phyloP scores from a whole-genome alignment of 2,329 filamentous ascomycete species.

The Alternaria atra region DNA sequence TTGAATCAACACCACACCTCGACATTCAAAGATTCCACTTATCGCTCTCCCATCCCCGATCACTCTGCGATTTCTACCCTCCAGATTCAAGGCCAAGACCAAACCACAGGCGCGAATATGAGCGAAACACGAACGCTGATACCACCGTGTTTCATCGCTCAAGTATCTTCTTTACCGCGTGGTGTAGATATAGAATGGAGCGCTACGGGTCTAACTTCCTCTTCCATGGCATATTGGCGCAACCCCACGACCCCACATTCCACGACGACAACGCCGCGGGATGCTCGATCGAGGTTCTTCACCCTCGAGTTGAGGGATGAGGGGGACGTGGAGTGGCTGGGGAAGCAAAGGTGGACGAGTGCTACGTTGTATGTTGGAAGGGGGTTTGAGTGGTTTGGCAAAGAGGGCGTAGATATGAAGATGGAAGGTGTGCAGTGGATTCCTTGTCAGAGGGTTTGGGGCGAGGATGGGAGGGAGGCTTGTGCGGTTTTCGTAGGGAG shows the following conservation, averaged over 20 bases:
- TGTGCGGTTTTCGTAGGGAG: slow-evolving; percentile 38
- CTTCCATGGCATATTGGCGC: background rate
- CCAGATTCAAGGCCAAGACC: background rate
- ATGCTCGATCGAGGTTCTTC: slow-evolving; percentile 19
- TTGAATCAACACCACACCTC: slow-evolving; percentile 66
- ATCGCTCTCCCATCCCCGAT: slow-evolving; percentile 55
- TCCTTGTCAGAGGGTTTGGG: slow-evolving; percentile 46
- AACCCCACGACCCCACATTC: background rate
- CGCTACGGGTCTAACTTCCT: slow-evolving; percentile 64
- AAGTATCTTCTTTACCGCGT: slow-evolving; percentile 80
- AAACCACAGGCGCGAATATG: background rate
- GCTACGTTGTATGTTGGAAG: slow-evolving; percentile 36
- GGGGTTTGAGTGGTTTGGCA: slow-evolving; percentile 13
- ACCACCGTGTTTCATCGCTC: slow-evolving; percentile 76
- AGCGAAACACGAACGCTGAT: background rate
- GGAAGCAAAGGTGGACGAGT: slow-evolving; percentile 20
- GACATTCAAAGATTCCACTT: slow-evolving; percentile 32
- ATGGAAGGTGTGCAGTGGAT: slow-evolving; percentile 38
- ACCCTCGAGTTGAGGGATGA: slow-evolving; percentile 22
- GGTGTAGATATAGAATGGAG: slow-evolving; percentile 85
- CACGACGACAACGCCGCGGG: background rate
- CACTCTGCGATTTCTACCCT: background rate
- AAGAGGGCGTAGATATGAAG: slow-evolving; percentile 2
- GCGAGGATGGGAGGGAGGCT: slow-evolving; percentile 32
- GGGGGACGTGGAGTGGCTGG: slow-evolving; percentile 9